A percentile compares a stretch with the other conserved stretches of the same genome.
These are phyloP conservation scores for Penicillium robsamsonii DNA, from an alignment of 495 filamentous ascomycete species.

Conservation along the genomic window DNA sequence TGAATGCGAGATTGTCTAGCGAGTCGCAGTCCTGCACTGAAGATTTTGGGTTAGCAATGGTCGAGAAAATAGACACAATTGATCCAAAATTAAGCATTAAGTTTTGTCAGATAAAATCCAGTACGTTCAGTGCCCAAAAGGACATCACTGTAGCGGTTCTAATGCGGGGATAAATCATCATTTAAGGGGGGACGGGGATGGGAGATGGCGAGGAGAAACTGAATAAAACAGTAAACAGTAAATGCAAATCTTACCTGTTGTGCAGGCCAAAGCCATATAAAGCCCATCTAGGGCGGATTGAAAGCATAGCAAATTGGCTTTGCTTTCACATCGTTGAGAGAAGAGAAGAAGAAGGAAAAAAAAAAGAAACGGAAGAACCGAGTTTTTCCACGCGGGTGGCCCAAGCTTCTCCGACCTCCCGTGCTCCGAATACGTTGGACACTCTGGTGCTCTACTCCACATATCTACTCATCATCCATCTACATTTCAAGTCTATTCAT, in stretches of 20 bases:
- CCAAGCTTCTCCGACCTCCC: slow-evolving; percentile 35
- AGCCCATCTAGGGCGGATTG: slow-evolving; percentile 37
- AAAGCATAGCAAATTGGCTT: slow-evolving; percentile 31
- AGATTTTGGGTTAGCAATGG: slow-evolving; percentile 22
- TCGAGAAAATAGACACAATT: slow-evolving; percentile 5
- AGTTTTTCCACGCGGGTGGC: slow-evolving; percentile 25
- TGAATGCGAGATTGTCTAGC: slow-evolving; percentile 7
- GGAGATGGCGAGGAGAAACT: slow-evolving; percentile 1
- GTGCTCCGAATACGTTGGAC: slow-evolving; percentile 11
- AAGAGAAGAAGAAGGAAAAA: slow-evolving; percentile 19
- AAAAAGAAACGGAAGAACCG: slow-evolving; percentile 26
- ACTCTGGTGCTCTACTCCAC: neutral
- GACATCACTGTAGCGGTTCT: slow-evolving; percentile 97
- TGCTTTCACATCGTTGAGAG: slow-evolving; percentile 27
- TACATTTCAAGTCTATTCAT: slow-evolving; percentile 4
- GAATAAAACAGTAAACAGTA: slow-evolving; percentile 2
- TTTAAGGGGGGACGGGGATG: slow-evolving; percentile 17
- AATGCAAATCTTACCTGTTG: slow-evolving; percentile 36
- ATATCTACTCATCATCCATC: slow-evolving; percentile 5
- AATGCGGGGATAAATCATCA: slow-evolving; percentile 54
- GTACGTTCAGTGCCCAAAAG: slow-evolving; percentile 42
- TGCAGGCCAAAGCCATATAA: slow-evolving; percentile 26
- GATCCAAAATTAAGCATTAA: slow-evolving; percentile 11
- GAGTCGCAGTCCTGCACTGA: slow-evolving; percentile 30
- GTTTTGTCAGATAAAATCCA: slow-evolving; percentile 27